Evolutionary conservation across 768 basidiomycete genomes (phyloP), one percentile per base, ranked within the genome.

Genomic region (Russula sp.): DNA sequence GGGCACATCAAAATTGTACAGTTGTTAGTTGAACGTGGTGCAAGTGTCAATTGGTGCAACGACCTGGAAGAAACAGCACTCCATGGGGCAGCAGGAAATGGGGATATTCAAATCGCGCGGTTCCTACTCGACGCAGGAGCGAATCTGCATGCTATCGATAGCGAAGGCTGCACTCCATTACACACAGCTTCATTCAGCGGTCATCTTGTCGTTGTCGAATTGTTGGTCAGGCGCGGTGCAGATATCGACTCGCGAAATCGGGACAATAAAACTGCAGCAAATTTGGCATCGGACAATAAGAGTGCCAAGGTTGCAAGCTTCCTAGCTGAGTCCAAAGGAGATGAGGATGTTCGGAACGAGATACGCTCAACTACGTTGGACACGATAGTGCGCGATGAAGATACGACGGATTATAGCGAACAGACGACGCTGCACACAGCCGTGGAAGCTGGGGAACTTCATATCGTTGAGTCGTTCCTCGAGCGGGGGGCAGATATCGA

Each of bases 51-150:
- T 14, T 3, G 10, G 3, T 8, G n/a, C 11, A 59, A 50, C 9
- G 11, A 20, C 13, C 18, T 1, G 22, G 22, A 39, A 39, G 39
- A 57, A 14, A 62, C 61, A 1, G 49, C 61, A 22, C 57, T 63
- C 6, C 31, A 63, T 20, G 40, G 40, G n/a, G 58, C 58, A 22
- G 49, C 58, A 4, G 22, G 42, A 18, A 35, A 53, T 14, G 62
- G 62, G 35, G 16, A 40, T 1, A 18, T 52, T 35, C 35, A 63
- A 8, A 6, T 40, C 20, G 62, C 31, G 10, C 44, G 27, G 9
- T 37, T 59, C 16, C 18, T 63, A 7, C 42, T 63, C 58, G 58
- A 63, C 13, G 35, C 42, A 14, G 62, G 58, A 47, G 62, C 62
- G 27, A 32, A 63, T 11, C 6, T 63, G 11, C 16, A 49, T 4